phyloP scores from a whole-genome alignment of 2,329 filamentous ascomycete species.

The Nemania sp. region DNA sequence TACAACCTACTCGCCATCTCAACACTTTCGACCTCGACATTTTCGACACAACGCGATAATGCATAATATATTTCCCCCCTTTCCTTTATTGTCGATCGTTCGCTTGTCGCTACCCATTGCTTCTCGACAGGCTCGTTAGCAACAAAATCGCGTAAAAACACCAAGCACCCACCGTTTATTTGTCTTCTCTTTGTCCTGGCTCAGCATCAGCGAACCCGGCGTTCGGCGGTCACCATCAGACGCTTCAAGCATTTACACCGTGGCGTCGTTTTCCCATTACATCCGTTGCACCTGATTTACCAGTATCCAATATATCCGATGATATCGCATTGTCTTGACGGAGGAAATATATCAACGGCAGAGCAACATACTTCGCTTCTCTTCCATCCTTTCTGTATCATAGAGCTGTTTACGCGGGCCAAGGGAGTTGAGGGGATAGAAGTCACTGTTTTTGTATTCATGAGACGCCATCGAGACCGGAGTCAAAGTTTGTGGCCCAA shows the following conservation, averaged over 20 bases:
- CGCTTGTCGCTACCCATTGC: slow-evolving; percentile 38
- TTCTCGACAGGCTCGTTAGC: slow-evolving; percentile 42
- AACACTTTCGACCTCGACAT: slow-evolving; percentile 6
- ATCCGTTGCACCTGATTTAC: slow-evolving; percentile 19
- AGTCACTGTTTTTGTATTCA: slow-evolving; percentile 38
- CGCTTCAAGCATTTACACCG: slow-evolving; percentile 39
- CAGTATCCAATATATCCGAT: slow-evolving; percentile 36
- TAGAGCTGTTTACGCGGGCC: slow-evolving; percentile 43
- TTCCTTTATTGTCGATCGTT: slow-evolving; percentile 35
- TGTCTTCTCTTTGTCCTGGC: slow-evolving; percentile 37
- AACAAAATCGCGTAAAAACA: slow-evolving; percentile 29
- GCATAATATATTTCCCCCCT: slow-evolving; percentile 43
- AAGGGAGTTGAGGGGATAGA: slow-evolving; percentile 48
- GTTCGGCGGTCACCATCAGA: slow-evolving; percentile 41
- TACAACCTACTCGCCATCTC: slow-evolving; percentile 1
- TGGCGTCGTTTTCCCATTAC: slow-evolving; percentile 30
- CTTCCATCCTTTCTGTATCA: slow-evolving; percentile 44
- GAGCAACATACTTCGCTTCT: slow-evolving; percentile 31
- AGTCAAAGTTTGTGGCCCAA: slow-evolving; percentile 13
- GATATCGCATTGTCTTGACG: slow-evolving; percentile 25
- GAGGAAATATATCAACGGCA: slow-evolving; percentile 17
- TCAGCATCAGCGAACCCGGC: slow-evolving; percentile 44
- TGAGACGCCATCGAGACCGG: slow-evolving; percentile 28
- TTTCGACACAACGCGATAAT: slow-evolving; percentile 42
- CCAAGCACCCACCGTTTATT: slow-evolving; percentile 30